Conservation (phyloP, 2,329 filamentous ascomycete genomes). For the Blastomyces gilchristii region DNA sequence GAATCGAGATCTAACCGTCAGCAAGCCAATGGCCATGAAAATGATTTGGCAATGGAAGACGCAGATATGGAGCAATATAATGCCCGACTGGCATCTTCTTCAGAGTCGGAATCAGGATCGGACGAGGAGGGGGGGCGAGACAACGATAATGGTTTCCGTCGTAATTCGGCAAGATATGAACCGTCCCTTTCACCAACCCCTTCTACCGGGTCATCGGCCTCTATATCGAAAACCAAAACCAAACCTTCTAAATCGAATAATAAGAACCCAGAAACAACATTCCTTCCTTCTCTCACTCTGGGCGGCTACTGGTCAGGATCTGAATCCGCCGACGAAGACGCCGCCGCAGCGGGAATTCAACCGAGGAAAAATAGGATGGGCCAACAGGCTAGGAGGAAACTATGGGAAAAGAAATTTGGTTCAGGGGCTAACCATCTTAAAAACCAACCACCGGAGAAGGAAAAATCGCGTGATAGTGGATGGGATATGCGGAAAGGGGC, state of each 20-base stretch:
- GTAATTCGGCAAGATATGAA: slow-evolving; percentile 16
- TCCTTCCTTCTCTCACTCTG: slow-evolving; percentile 52
- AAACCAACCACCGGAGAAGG: slow-evolving; percentile 28
- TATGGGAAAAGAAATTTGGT: slow-evolving; percentile 55
- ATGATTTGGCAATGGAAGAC: slow-evolving; percentile 15
- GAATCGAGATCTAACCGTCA: slow-evolving; percentile 7
- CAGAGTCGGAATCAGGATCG: slow-evolving; percentile 14
- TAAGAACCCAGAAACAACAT: slow-evolving; percentile 38
- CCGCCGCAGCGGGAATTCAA: slow-evolving; percentile 23
- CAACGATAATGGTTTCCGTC: slow-evolving; percentile 18
- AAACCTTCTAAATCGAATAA: slow-evolving; percentile 19
- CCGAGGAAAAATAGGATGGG: slow-evolving; percentile 52
- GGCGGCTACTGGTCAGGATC: slow-evolving; percentile 55
- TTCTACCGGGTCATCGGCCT: slow-evolving; percentile 22
- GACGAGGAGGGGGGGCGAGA: slow-evolving; percentile 19
- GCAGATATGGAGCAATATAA: slow-evolving; percentile 26
- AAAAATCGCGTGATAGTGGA: slow-evolving; percentile 38
- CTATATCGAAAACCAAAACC: slow-evolving; percentile 21
- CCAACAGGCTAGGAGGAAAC: slow-evolving; percentile 50
- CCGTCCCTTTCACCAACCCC: slow-evolving; percentile 27
- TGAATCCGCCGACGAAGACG: slow-evolving; percentile 45
- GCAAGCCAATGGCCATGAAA: neutral
- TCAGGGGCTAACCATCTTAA: slow-evolving; percentile 48
- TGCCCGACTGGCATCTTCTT: slow-evolving; percentile 25
- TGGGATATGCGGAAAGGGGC: slow-evolving; percentile 53